A percentile compares a stretch with the other conserved stretches of the same genome.
phyloP scores from a whole-genome alignment of 257 asterid species.

The Schizonepeta tenuifolia region DNA sequence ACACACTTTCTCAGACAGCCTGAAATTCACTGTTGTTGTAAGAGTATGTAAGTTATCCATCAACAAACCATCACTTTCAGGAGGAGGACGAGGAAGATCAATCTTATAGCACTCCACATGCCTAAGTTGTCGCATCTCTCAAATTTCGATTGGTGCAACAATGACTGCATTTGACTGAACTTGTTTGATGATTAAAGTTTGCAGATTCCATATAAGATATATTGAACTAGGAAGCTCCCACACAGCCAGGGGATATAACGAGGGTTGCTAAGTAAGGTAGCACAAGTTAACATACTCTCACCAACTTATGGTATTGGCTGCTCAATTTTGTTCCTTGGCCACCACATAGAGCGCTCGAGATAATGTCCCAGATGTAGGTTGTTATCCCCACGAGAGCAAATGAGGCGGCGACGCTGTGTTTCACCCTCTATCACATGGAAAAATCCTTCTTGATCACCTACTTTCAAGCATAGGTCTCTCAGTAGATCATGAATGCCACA shows the following conservation, averaged over 20 bases:
- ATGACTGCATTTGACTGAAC: background rate
- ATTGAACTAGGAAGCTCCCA: background rate
- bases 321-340: too few relatives aligned
- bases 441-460: too few relatives aligned
- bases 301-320: background rate
- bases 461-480: background rate
- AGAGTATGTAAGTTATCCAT: background rate
- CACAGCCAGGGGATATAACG: accelerated
- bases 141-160: background rate
- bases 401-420: too few relatives aligned
- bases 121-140: constrained; percentile 17
- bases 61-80: background rate
- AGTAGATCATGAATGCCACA: constrained; percentile 26
- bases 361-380: too few relatives aligned
- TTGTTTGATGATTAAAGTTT: constrained; percentile 5
- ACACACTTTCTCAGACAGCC: background rate
- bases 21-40: background rate
- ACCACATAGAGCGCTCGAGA: too few relatives aligned
- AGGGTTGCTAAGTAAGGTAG: background rate
- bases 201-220: constrained; percentile 16
- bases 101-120: background rate
- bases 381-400: too few relatives aligned
- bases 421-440: too few relatives aligned
- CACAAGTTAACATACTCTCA: background rate
- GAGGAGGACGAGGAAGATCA: background rate